These are phyloP conservation scores for Beauveria varroae DNA, from an alignment of 2,329 filamentous ascomycete species.

Conservation along the genomic window DNA sequence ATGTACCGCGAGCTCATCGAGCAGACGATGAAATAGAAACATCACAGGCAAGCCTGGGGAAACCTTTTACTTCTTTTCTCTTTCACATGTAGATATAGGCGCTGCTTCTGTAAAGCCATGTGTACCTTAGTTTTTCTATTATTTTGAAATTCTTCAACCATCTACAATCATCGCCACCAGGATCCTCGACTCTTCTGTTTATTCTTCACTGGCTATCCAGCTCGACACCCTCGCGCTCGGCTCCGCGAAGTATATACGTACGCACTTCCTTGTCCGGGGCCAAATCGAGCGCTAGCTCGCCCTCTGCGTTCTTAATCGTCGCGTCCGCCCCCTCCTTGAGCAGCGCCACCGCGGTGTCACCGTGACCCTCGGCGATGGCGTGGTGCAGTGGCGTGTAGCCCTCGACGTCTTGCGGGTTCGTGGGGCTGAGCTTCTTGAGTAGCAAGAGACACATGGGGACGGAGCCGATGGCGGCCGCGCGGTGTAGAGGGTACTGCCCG, in stretches of 20 bases:
- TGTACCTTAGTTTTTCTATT: neutral
- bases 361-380: slow-evolving; percentile 67
- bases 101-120: neutral
- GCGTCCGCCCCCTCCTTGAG: slow-evolving; percentile 79
- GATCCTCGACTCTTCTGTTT: neutral
- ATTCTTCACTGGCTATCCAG: slow-evolving; percentile 23
- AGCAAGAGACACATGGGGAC: slow-evolving; percentile 80
- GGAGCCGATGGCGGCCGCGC: slow-evolving; percentile 83
- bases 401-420: slow-evolving; percentile 75
- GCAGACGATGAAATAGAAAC: slow-evolving; percentile 59
- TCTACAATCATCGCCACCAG: neutral
- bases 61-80: neutral
- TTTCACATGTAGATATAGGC: neutral
- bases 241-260: slow-evolving; percentile 64
- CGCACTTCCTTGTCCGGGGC: slow-evolving; percentile 78
- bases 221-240: slow-evolving; percentile 78
- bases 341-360: slow-evolving; percentile 75
- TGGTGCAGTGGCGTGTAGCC: slow-evolving; percentile 90
- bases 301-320: slow-evolving; percentile 67
- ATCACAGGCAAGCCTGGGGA: neutral
- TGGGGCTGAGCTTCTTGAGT: slow-evolving; percentile 66
- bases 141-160: slow-evolving; percentile 3
- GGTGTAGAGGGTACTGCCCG: slow-evolving; percentile 84
- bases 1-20: slow-evolving; percentile 94
- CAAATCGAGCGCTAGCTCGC: slow-evolving; percentile 66